Evolutionary conservation across 768 basidiomycete species (phyloP), one percentile per base, ranked within the genome.

Genomic region (Boletus edulis): DNA sequence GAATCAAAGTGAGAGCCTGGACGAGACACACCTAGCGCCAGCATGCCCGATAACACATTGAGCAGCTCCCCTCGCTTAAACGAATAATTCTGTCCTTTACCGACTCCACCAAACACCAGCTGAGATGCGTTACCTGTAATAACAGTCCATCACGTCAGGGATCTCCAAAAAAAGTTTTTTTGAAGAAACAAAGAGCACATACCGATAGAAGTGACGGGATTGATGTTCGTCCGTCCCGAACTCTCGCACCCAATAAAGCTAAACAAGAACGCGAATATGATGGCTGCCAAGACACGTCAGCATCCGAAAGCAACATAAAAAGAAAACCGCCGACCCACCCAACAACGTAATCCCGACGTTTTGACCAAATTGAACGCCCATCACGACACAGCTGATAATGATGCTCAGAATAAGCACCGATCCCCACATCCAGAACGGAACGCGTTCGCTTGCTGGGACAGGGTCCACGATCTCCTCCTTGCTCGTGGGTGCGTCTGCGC

Each of bases 171-270:
- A 27, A 27, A 29, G 3, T 1, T 35, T 34, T 34, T 34, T 35
- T 0, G 14, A 14, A 2, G 32, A 15, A 24, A n/a, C 27, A 27
- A 38, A 9, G 1, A 32, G 3, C 5, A 54, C 60, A 35, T n/a
- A 74, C 73, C 70, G 46, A 84, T 80, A 34, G 81, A 80, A 8
- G 80, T 77, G 45, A 85, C 76, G 11, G 83, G 84, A 63, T 84
- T 84, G 64, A 86, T 76, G 55, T 84, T 82, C 6, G 83, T 86
- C 55, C 76, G 71, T 22, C 85, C 83, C 32, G 79, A 62, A 46
- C 78, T 82, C 65, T 85, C 83, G 10, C 83, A 83, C 40, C 80
- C 84, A 59, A 86, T 81, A 72, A 87, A 85, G 31, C 83, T 83
- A 72, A 86, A 87, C 40, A 85, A 43, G 73, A 85, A 86, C 32